Evolutionary conservation across 2,329 filamentous ascomycete genomes (phyloP), one percentile per base, ranked within the genome.

Genomic region (Pestalotiopsis fici): DNA sequence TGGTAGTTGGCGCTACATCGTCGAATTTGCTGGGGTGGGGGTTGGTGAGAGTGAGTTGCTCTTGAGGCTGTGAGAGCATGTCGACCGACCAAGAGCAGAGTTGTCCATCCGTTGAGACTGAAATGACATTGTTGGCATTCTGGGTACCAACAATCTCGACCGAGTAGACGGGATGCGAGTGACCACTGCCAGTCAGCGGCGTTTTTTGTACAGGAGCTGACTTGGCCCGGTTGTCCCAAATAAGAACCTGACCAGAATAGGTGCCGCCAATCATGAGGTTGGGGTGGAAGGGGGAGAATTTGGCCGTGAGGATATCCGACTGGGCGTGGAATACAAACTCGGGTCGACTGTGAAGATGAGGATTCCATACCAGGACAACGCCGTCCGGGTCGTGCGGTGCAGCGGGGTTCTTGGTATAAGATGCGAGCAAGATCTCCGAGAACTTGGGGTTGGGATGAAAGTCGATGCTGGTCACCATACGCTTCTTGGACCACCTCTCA

Each of bases 71-170:
- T 1, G 95, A 94, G 69, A 99, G 92, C 89, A 99, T 98, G 79
- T 99, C 97, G 71, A 98, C 94, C 66, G 93, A 95, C 96, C 96
- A 99, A 60, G 95, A 93, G 79, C 96, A 99, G 55, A 98, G 94
- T 11, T 97, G 94, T 65, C 96, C 96, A 76, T 99, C 96, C 0
- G 96, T 99, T 1, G 94, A 98, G 78, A 94, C 95, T 39, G 95
- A 98, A 74, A 99, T 93, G 77, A 99, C 97, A 79, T 98, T 99
- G 83, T 98, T 97, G 68, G 96, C 96, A 78, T 99, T 99, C 77
- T 98, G 96, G 0, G 97, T 99, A 71, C 96, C 96, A 62, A 99
- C 94, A 66, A 99, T 97, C 70, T 96, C 93, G 67, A 99, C 90
- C 50, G 92, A 94, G 83, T 99, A 99, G 70, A 99, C 93, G 0